Evolutionary conservation across 805 yeast species (phyloP).

Genomic region (Kazachstania kunashirensis): DNA sequence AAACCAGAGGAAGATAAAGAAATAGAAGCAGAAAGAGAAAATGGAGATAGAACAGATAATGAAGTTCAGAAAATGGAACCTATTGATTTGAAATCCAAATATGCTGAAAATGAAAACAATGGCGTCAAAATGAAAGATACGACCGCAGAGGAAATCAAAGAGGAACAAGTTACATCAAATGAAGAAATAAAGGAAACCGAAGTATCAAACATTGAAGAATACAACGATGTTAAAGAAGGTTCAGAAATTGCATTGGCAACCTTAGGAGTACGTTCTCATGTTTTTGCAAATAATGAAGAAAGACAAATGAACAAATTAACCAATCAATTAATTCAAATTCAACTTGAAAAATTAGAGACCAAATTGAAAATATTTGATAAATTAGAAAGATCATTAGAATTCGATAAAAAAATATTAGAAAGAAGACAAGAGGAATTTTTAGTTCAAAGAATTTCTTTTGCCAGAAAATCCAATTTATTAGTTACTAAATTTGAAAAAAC

Average conservation of each 20-base stretch:
- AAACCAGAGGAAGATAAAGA: too few relatives aligned
- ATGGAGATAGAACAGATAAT: too few relatives aligned
- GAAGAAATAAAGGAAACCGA: neutral
- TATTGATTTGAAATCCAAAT: too few relatives aligned
- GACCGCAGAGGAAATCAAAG: neutral
- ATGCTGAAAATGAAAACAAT: neutral
- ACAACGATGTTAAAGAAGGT: slow-evolving; percentile 38
- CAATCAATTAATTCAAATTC: slow-evolving; percentile 48
- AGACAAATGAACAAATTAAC: slow-evolving; percentile 58
- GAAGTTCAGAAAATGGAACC: too few relatives aligned
- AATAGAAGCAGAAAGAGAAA: too few relatives aligned
- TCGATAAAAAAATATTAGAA: slow-evolving; percentile 49
- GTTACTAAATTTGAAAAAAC: slow-evolving; percentile 31
- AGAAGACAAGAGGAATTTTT: slow-evolving; percentile 59
- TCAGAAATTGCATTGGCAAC: slow-evolving; percentile 64
- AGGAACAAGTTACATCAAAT: neutral
- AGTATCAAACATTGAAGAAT: neutral
- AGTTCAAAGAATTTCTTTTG: slow-evolving; percentile 55
- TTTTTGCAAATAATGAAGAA: slow-evolving; percentile 74
- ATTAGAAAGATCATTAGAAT: slow-evolving; percentile 55
- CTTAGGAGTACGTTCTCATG: slow-evolving; percentile 68
- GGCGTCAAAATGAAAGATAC: neutral
- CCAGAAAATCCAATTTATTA: slow-evolving; percentile 46
- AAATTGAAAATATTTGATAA: slow-evolving; percentile 50
- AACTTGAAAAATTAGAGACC: slow-evolving; percentile 52